Evolutionary conservation across 495 filamentous ascomycete species (phyloP).

Genomic region (Tuber microsphaerosporum): DNA sequence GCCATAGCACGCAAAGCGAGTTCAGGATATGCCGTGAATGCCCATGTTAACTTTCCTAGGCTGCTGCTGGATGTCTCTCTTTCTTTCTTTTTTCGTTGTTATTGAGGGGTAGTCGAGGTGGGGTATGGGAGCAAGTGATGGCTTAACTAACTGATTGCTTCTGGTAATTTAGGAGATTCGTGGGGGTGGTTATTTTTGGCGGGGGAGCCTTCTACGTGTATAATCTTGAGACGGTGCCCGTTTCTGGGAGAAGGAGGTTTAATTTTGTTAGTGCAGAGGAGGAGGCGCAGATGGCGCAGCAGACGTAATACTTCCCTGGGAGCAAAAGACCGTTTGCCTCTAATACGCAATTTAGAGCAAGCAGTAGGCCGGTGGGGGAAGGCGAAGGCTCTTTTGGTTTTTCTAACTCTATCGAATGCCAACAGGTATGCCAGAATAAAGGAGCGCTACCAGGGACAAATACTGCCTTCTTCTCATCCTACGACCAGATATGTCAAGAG

Average conservation of each 20-base stretch:
- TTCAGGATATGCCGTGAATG: not conserved
- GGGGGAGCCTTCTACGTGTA: slow-evolving; percentile 54
- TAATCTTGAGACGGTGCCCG: slow-evolving; percentile 73
- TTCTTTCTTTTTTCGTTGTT: not conserved
- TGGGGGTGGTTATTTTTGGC: slow-evolving; percentile 6
- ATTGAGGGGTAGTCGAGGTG: not conserved
- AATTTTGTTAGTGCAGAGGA: slow-evolving; percentile 58
- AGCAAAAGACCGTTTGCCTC: not conserved
- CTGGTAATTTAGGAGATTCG: slow-evolving; percentile 16
- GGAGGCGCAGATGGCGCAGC: slow-evolving; percentile 49
- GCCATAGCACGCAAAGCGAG: not conserved
- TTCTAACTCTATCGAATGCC: not conserved
- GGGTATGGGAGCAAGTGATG: not conserved
- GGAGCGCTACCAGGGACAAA: slow-evolving; percentile 40
- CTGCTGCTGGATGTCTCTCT: not conserved
- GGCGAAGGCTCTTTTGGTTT: not conserved
- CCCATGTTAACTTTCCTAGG: not conserved
- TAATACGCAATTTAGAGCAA: not conserved
- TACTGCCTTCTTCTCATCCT: slow-evolving; percentile 52
- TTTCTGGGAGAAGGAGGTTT: slow-evolving; percentile 73
- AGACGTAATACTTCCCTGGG: slow-evolving; percentile 15
- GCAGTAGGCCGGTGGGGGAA: not conserved
- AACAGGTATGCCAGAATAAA: slow-evolving; percentile 41
- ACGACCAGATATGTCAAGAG: slow-evolving; percentile 53
- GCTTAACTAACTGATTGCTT: not conserved